Conservation (phyloP, 2,329 filamentous ascomycete genomes). For the Juglanconis sp. region DNA sequence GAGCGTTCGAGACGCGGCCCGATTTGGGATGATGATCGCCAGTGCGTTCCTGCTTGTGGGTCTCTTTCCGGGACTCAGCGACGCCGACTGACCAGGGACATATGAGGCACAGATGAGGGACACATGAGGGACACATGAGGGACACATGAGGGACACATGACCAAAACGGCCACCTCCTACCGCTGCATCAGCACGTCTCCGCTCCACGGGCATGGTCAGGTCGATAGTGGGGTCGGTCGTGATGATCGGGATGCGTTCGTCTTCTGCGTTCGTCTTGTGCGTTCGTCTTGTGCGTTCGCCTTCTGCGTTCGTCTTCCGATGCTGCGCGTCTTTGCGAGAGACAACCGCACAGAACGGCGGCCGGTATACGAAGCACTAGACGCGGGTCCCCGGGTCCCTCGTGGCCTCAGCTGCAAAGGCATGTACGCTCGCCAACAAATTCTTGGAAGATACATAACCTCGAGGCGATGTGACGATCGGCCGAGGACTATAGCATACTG, state of each 20-base stretch:
- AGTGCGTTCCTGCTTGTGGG: background rate
- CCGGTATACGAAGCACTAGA: no score
- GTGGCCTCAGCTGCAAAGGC: no score
- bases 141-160: background rate
- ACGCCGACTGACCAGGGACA: no score
- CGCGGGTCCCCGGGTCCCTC: no score
- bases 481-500: no score
- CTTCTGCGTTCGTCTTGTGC: background rate
- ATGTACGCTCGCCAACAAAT: no score
- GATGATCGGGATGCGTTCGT: background rate
- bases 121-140: background rate
- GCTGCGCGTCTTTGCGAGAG: no score
- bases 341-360: no score
- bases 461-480: no score
- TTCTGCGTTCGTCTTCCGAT: no score
- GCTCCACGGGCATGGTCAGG: background rate
- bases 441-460: no score
- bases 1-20: background rate
- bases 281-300: no score
- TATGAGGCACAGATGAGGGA: background rate
- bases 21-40: background rate
- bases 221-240: background rate
- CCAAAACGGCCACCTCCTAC: background rate
- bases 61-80: background rate
- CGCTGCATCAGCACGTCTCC: background rate